These are phyloP conservation scores for Rubia tinctorum DNA, from an alignment of 305 asterid genomes.

Conservation along the genomic window DNA sequence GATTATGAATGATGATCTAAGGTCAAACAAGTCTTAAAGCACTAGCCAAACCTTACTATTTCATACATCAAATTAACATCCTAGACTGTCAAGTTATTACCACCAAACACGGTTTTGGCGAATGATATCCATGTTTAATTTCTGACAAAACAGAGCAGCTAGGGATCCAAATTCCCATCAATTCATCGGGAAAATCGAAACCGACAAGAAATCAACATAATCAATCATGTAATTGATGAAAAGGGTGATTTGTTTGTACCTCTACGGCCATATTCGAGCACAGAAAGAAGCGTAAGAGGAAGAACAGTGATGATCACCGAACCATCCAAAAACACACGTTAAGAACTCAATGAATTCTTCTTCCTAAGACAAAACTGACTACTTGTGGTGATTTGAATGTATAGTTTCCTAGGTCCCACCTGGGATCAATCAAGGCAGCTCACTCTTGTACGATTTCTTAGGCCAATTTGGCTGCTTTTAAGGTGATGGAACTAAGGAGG, in stretches of 20 bases:
- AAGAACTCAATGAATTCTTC: neutral
- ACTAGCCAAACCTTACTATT: neutral
- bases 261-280: conserved; percentile 19
- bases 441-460: neutral
- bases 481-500: neutral
- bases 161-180: neutral
- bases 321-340: conserved; percentile 5
- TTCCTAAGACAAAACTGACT: neutral
- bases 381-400: neutral
- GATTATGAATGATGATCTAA: neutral
- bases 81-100: too few relatives aligned
- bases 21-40: neutral
- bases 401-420: neutral
- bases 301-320: conserved; percentile 17
- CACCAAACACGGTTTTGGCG: neutral
- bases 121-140: neutral
- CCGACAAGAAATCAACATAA: neutral
- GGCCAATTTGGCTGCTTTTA: neutral
- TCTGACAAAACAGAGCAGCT: neutral
- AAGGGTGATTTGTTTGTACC: conserved; percentile 15
- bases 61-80: neutral
- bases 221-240: neutral
- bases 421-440: neutral
- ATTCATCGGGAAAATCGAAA: neutral
- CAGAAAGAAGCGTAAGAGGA: conserved; percentile 1